Evolutionary conservation across 306 rosid species (phyloP), one percentile per base, ranked within the genome.

Genomic region (Malus sylvestris): DNA sequence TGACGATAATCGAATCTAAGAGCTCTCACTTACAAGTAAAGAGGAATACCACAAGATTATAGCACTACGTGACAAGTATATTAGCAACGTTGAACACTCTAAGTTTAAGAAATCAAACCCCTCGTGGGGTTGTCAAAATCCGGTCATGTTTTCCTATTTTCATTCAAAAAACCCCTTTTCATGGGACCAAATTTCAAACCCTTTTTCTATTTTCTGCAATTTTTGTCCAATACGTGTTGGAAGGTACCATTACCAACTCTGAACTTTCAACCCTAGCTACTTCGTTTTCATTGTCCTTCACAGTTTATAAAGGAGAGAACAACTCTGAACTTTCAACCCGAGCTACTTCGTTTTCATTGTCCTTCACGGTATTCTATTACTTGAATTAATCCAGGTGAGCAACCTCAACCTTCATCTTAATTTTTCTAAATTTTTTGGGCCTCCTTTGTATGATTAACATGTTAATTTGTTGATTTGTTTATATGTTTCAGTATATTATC

Each of bases 221-320:
- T 35, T 74, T 76, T 40, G 20, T 77, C 76, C 20, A 68, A 75
- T 20, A 33, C 86, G 81, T 75, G 77, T 72, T 81, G 72, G 69
- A 84, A 82, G 70, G 61, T 77, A 32, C 68, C 66, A 27, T 70
- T 79, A 32, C 69, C 72, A 30, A 22, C 49, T 32, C 1, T 63
- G 1, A 10, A 23, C 11, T n/a, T 30, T 55, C 63, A 25, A 51
- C 5, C 14, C 45, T 9, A 35, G 25, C 75, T 53, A 10, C 45
- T 86, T 38, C 42, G 42, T 38, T 38, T 38, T 38, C 42, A 38
- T 38, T 38, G 42, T 38, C 42, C 42, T 38, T 38, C 42, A 38
- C 42, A 2, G 42, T 38, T 84, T 83, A 75, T 84, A 80, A 70
- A 72, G 29, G 20, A 70, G 11, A 22, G 11, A 80, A 44, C 9